Evolutionary conservation across 108 stramenopile genomes (phyloP).

Genomic region (Halocafeteria seosinensis): DNA sequence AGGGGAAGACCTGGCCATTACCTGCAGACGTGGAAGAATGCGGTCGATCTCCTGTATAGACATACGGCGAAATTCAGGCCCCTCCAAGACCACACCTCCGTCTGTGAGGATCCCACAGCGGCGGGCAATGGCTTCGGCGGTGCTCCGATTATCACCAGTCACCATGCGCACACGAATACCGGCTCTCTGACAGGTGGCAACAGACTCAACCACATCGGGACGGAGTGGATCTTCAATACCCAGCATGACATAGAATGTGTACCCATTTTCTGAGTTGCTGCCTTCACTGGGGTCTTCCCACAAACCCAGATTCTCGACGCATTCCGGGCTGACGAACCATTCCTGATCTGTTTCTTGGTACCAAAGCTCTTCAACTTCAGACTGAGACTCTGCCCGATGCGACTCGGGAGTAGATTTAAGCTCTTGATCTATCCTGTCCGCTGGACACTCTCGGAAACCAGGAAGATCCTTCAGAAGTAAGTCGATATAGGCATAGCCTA

Average conservation of each 20-base stretch:
- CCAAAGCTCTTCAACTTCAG: slow-evolving; percentile 53
- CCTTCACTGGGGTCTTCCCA: slow-evolving; percentile 7
- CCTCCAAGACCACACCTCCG: background rate
- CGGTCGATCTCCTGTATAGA: slow-evolving; percentile 57
- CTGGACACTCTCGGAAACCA: background rate
- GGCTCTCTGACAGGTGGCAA: slow-evolving; percentile 41
- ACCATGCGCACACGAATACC: slow-evolving; percentile 90
- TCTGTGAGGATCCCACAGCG: slow-evolving; percentile 36
- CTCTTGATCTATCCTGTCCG: background rate
- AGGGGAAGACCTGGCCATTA: slow-evolving; percentile 79
- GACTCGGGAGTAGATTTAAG: too few relatives aligned
- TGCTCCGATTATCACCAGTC: slow-evolving; percentile 82
- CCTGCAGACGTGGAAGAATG: slow-evolving; percentile 58
- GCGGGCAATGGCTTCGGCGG: slow-evolving; percentile 83
- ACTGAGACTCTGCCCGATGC: too few relatives aligned
- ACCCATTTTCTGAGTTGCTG: slow-evolving; percentile 57
- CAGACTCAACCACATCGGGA: slow-evolving; percentile 66
- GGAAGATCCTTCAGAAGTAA: background rate
- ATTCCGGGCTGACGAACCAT: slow-evolving; percentile 3
- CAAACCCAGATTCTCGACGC: background rate
- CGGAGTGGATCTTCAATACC: slow-evolving; percentile 93
- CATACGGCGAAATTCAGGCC: slow-evolving; percentile 33
- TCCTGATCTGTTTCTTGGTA: slow-evolving; percentile 54
- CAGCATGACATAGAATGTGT: slow-evolving; percentile 71
- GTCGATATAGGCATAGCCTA: slow-evolving; percentile 45